Base-by-base conservation (phyloP, 371 early-diverging fungal genomes). In the Thermomucor indicae-seudaticae region DNA sequence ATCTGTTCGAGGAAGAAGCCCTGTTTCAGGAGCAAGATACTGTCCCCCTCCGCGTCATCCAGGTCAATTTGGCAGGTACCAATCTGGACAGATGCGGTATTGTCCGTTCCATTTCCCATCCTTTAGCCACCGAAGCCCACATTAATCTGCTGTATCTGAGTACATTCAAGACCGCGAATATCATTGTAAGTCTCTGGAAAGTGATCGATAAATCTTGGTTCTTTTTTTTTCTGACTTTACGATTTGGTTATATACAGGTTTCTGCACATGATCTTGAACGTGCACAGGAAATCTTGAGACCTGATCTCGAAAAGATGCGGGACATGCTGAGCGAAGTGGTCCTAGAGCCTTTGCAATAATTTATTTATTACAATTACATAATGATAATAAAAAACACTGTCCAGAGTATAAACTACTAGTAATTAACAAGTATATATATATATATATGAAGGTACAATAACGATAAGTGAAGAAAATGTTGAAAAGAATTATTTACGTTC, bases 91-190 rank as follows among this genome's bases (percentile, higher is more conserved):
- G 81, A 35, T 85, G 78, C 46, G 89, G 89, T 57, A 86, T 89
- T 53, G 84, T 86, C 7, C 79, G 80, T 49, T 86, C 86, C 10
- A 86, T 89, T 50, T 79, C 86, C n/a, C 77, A 84, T 47, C 86
- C 85, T 6, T 68, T 89, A 43, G 67, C 64, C 19, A 76, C 76
- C 0, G 74, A 70, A 28, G 75, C 72, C 0, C 80, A 75, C 27
- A 83, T 89, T 44, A 85, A 89, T 49, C 48, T 89, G 37, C 55
- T 86, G 43, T 89, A 84, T 59, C 55, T 89, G 46, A 84, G 84
- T 50, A 89, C 89, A 7, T 83, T 66, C 47, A 83, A 69, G 46
- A 83, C 84, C 5, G 87, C 89, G 22, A 89, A 89, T 49, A 76
- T 89, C 12, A 66, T 89, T 47, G 89, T 87, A 57, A 65, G 70